Evolutionary conservation across 23 red algal species (phyloP).

Genomic region (Gracilariopsis chorda): DNA sequence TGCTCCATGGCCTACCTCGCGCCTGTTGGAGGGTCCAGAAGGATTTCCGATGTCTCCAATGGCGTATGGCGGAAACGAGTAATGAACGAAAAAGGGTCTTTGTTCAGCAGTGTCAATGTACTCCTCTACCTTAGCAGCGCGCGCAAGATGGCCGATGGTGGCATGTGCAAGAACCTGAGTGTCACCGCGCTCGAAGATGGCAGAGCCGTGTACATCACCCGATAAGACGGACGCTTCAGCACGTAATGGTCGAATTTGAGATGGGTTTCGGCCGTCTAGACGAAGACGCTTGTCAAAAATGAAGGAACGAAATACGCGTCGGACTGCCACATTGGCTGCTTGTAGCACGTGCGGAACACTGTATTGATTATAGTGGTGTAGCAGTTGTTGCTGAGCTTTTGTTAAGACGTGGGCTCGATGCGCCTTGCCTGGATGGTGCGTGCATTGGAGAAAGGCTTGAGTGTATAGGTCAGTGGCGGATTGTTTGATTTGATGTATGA

Average conservation of each 20-base stretch:
- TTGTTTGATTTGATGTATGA: neutral
- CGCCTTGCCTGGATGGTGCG: slow-evolving; percentile 39
- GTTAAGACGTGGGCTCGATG: slow-evolving; percentile 50
- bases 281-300: slow-evolving; percentile 18
- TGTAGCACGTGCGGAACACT: neutral
- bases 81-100: slow-evolving; percentile 83
- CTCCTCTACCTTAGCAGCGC: slow-evolving; percentile 53
- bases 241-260: slow-evolving; percentile 63
- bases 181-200: slow-evolving; percentile 81
- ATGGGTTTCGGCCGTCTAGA: slow-evolving; percentile 63
- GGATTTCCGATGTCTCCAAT: slow-evolving; percentile 50
- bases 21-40: slow-evolving; percentile 32
- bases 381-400: slow-evolving; percentile 16
- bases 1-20: slow-evolving; percentile 85
- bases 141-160: slow-evolving; percentile 74
- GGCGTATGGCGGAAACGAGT: slow-evolving; percentile 79
- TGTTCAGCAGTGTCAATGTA: slow-evolving; percentile 74
- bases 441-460: slow-evolving; percentile 38
- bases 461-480: neutral
- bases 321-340: neutral
- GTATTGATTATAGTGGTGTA: neutral
- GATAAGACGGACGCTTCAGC: slow-evolving; percentile 64
- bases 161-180: slow-evolving; percentile 89
- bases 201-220: slow-evolving; percentile 77
- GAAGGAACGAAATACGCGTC: slow-evolving; percentile 37